phyloP scores from a whole-genome alignment of 1,284 basidiomycete species.

The Boletus sp. region DNA sequence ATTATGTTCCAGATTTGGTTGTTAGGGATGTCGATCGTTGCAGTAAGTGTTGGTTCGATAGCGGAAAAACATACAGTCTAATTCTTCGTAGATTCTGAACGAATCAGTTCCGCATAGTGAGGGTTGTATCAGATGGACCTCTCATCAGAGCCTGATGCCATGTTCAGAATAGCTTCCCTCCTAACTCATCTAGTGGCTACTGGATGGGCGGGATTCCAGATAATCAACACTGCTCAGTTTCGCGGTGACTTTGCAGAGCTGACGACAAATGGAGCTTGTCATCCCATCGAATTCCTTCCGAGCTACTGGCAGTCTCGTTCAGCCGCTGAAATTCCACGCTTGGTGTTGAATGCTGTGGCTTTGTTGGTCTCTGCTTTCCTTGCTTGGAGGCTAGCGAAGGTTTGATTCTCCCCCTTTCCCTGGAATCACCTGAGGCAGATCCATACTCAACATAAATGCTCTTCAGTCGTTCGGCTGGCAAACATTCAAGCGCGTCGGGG shows the following conservation, averaged over 20 bases:
- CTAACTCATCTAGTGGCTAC: constrained; percentile 71
- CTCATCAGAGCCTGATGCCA: background rate
- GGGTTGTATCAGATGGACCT: constrained; percentile 13
- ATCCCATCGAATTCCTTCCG: constrained; percentile 51
- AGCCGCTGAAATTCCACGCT: constrained; percentile 59
- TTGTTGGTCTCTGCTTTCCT: constrained; percentile 61
- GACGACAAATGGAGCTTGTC: constrained; percentile 64
- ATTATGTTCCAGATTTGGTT: constrained; percentile 80
- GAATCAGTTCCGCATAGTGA: constrained; percentile 76
- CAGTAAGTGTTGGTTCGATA: constrained; percentile 35
- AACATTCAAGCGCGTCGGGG: constrained; percentile 81
- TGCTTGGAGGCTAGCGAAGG: constrained; percentile 75
- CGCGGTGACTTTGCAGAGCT: constrained; percentile 53
- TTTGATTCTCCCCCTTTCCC: constrained; percentile 24
- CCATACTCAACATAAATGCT: background rate
- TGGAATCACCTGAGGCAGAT: background rate
- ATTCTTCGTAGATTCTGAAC: constrained; percentile 50
- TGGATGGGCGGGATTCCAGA: constrained; percentile 67
- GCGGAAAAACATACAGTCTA: background rate
- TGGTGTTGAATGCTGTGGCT: constrained; percentile 61
- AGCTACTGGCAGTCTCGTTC: constrained; percentile 59
- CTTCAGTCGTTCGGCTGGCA: constrained; percentile 73
- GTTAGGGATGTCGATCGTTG: constrained; percentile 74
- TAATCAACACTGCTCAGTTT: constrained; percentile 57
- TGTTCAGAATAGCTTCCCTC: constrained; percentile 54